Evolutionary conservation across 1,139 yeast species (phyloP).

Genomic region (Scheffersomyces titani): DNA sequence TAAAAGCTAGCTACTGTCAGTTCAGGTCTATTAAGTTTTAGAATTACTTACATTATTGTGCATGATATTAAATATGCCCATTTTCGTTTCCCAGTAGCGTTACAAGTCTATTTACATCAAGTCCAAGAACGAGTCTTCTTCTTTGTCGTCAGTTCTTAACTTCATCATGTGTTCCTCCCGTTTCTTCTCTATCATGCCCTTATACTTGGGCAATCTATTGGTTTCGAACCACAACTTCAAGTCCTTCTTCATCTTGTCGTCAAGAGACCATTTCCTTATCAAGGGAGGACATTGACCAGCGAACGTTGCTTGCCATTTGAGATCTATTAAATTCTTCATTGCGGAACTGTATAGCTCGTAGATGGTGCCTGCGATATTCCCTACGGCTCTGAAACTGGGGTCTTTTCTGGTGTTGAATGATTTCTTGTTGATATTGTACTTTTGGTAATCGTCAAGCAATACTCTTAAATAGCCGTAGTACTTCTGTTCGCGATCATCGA

Average conservation of each 20-base stretch:
- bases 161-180: slow-evolving; percentile 29
- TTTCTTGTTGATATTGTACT: slow-evolving; percentile 18
- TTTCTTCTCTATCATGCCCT: slow-evolving; percentile 25
- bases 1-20: too few species aligned
- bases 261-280: slow-evolving; percentile 41
- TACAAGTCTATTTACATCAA: slow-evolving; percentile 18
- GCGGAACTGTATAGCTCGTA: slow-evolving; percentile 25
- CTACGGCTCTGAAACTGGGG: slow-evolving; percentile 10
- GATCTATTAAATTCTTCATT: slow-evolving; percentile 28
- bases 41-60: too few species aligned
- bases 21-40: too few species aligned
- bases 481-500: slow-evolving; percentile 16
- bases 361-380: slow-evolving; percentile 19
- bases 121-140: slow-evolving; percentile 36
- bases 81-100: too few species aligned
- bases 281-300: slow-evolving; percentile 35
- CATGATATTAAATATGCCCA: too few species aligned
- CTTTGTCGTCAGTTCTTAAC: slow-evolving; percentile 23
- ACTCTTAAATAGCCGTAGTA: slow-evolving; percentile 24
- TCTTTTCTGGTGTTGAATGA: slow-evolving; percentile 28
- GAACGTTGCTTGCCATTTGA: slow-evolving; percentile 27
- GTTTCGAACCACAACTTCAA: slow-evolving; percentile 23
- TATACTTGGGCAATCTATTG: slow-evolving; percentile 22
- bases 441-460: slow-evolving; percentile 22
- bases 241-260: slow-evolving; percentile 25